These are phyloP conservation scores for Amanita phalloides DNA, from an alignment of 768 basidiomycete genomes.

Conservation along the genomic window DNA sequence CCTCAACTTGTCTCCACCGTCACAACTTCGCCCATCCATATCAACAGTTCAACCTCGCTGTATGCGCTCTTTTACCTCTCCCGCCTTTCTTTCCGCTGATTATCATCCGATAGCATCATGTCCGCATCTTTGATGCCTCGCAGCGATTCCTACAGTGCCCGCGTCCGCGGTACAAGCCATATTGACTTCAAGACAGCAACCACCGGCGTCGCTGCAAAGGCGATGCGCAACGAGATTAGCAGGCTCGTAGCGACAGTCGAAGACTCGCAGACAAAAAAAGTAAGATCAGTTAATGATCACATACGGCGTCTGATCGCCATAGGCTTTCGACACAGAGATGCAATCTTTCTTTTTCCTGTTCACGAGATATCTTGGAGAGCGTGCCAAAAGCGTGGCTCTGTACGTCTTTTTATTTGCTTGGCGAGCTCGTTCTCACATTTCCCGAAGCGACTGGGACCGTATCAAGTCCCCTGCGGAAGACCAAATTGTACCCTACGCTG, in stretches of 20 bases:
- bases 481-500: conserved; percentile 76
- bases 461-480: conserved; percentile 82
- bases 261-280: conserved; percentile 77
- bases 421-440: conserved; percentile 7
- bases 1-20: conserved; percentile 56
- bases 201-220: conserved; percentile 86
- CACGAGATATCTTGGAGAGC: conserved; percentile 87
- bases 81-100: conserved; percentile 8
- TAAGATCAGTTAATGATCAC: conserved; percentile 16
- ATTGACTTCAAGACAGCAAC: conserved; percentile 98
- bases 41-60: conserved; percentile 29
- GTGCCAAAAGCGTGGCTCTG: conserved; percentile 82
- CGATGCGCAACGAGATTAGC: conserved; percentile 98
- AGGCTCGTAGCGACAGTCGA: conserved; percentile 81
- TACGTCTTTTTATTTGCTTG: conserved; percentile 24
- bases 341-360: conserved; percentile 93
- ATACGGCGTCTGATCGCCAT: conserved; percentile 11
- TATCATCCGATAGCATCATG: conserved; percentile 26
- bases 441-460: conserved; percentile 70
- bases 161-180: conserved; percentile 67
- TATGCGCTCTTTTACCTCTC: conserved; percentile 16
- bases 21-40: conserved; percentile 50
- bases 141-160: conserved; percentile 57
- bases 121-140: conserved; percentile 50
- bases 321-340: conserved; percentile 95